Evolutionary conservation across 495 filamentous ascomycete genomes (phyloP).

Genomic region (Xylaria intraflava): DNA sequence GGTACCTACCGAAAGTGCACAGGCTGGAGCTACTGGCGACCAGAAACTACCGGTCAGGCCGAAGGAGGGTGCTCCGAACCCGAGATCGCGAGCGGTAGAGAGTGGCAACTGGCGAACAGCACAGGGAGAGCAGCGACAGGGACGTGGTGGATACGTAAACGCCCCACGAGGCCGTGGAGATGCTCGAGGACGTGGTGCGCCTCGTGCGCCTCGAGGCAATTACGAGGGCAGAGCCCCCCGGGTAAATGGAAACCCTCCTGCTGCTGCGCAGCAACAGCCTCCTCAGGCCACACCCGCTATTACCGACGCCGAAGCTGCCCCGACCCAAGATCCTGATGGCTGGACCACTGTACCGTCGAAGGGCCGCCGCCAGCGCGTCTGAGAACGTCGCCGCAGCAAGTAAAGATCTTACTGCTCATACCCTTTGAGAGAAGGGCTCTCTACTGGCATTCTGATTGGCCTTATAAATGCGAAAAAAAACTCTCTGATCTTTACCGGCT

Average conservation of each 20-base stretch:
- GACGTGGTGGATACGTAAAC: conserved; percentile 34
- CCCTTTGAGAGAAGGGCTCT: neutral
- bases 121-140: conserved; percentile 33
- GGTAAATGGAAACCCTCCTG: conserved; percentile 35
- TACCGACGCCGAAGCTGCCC: conserved; percentile 18
- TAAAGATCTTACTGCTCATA: conserved; percentile 11
- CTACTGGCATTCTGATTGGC: conserved; percentile 6
- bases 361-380: conserved; percentile 32
- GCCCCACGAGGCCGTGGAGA: conserved; percentile 27
- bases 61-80: conserved; percentile 15
- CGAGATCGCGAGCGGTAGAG: conserved; percentile 39
- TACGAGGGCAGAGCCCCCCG: conserved; percentile 37
- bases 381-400: conserved; percentile 17
- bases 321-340: conserved; percentile 56
- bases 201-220: conserved; percentile 36
- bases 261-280: conserved; percentile 23
- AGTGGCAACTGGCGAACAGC: conserved; percentile 48
- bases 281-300: conserved; percentile 25
- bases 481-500: conserved; percentile 6
- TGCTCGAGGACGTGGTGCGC: conserved; percentile 32
- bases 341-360: conserved; percentile 69
- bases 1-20: conserved; percentile 13
- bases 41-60: conserved; percentile 27
- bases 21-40: conserved; percentile 24
- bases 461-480: conserved; percentile 1